phyloP scores from a whole-genome alignment of 768 basidiomycete species.

The Naganishia antarctica region DNA sequence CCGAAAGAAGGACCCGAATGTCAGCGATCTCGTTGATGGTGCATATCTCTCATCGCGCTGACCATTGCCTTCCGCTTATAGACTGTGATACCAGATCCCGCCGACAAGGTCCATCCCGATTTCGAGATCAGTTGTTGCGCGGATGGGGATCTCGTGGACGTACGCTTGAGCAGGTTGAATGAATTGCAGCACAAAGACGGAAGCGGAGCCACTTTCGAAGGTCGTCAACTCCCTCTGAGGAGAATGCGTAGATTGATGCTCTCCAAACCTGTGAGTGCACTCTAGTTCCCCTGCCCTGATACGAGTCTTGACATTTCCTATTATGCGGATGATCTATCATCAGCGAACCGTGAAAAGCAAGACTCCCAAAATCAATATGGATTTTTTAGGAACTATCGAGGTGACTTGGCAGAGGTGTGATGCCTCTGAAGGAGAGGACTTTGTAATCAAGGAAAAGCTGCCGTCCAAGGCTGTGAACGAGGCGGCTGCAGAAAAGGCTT shows the following conservation, averaged over 20 bases:
- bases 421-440: background rate
- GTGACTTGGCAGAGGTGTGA: background rate
- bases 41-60: too few species aligned
- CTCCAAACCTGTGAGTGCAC: background rate
- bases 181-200: background rate
- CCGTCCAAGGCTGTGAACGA: background rate
- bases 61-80: too few species aligned
- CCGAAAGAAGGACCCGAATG: background rate
- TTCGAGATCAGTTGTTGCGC: constrained; percentile 1
- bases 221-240: background rate
- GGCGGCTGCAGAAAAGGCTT: background rate
- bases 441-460: background rate
- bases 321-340: background rate
- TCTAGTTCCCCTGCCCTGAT: too few species aligned
- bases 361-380: background rate
- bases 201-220: background rate
- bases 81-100: background rate
- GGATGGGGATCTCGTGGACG: background rate
- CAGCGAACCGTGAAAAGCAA: background rate
- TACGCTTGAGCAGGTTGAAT: background rate
- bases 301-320: background rate
- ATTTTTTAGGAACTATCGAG: background rate
- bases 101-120: background rate
- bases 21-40: too few species aligned
- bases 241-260: background rate